Base-by-base conservation (phyloP, 75 land plant genomes). In the Azolla pinnata region DNA sequence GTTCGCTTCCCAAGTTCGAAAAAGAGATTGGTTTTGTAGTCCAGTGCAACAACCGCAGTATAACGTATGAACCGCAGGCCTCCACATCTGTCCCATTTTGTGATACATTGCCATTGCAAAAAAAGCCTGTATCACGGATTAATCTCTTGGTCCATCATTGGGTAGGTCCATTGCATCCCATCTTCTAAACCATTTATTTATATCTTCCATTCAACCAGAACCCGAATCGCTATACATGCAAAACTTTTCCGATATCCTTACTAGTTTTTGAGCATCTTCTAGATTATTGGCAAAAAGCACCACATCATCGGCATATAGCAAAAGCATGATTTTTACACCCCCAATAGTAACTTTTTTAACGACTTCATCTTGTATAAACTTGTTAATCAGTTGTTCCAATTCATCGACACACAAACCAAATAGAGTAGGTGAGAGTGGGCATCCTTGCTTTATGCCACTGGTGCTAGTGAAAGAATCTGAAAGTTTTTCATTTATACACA, bases 371-470 rank as follows among this genome's bases (percentile, higher is more conserved):
- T 24, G 24, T 51, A 9, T n/a, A 18, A 8, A 19, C n/a, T 19
- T 8, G 8, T 5, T 8, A 24, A 51, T 18, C 53, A 51, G 5
- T 5, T 51, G 24, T 24, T 51, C n/a, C 8, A 51, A 18, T 9
- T 18, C 7, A 51, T 51, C 53, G 5, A 51, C n/a, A 51, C 19
- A 51, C 24, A 51, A 24, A 5, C 53, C 53, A 51, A 51, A 51
- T 51, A 51, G 53, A 24, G 24, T 51, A 5, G 53, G 53, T 9
- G 53, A 51, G 53, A 51, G 53, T 5, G 53, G n/a, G 53, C 53
- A 51, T 51, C 53, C 53, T 24, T 51, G 53, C 5, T 19, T 51
- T 19, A 51, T n/a, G 8, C n/a, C 53, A 7, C 7, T 14, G 14
- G 7, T 14, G 14, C 42, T 38, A 7, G 42, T 7, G 14, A 38